These are phyloP conservation scores for Nematocida displodere DNA, from an alignment of 371 early-diverging fungal genomes.

Conservation along the genomic window DNA sequence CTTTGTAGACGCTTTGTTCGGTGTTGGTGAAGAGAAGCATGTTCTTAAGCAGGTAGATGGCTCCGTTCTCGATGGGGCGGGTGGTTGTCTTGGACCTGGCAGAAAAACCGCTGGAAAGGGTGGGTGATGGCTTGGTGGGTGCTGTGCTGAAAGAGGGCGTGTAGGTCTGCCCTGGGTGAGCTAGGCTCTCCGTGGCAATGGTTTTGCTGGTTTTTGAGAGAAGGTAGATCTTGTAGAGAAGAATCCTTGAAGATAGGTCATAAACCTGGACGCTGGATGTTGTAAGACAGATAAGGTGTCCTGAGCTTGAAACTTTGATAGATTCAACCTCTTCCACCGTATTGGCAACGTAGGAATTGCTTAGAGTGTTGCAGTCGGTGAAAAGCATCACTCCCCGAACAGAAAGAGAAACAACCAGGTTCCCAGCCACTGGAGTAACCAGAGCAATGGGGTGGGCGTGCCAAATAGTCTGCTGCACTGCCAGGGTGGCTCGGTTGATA, in stretches of 20 bases:
- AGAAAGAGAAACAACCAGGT: slow-evolving; percentile 2
- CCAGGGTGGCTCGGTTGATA: not conserved
- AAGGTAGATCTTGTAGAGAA: not conserved
- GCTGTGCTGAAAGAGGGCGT: no score
- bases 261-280: not conserved
- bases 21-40: not conserved
- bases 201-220: not conserved
- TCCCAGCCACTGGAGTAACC: not conserved
- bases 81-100: not conserved
- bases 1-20: not conserved
- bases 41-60: not conserved
- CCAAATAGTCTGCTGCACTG: not conserved
- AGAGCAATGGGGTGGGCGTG: not conserved
- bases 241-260: not conserved
- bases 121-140: not conserved
- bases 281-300: not conserved
- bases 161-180: not conserved
- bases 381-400: not conserved
- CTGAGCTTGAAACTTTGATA: not conserved
- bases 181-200: not conserved
- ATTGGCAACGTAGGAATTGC: slow-evolving; percentile 7
- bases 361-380: slow-evolving; percentile 9
- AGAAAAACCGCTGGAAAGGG: not conserved
- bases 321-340: not conserved
- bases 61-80: not conserved